Evolutionary conservation across 2,329 filamentous ascomycete species (phyloP), one percentile per base, ranked within the genome.

Genomic region (Aureobasidium vineae): DNA sequence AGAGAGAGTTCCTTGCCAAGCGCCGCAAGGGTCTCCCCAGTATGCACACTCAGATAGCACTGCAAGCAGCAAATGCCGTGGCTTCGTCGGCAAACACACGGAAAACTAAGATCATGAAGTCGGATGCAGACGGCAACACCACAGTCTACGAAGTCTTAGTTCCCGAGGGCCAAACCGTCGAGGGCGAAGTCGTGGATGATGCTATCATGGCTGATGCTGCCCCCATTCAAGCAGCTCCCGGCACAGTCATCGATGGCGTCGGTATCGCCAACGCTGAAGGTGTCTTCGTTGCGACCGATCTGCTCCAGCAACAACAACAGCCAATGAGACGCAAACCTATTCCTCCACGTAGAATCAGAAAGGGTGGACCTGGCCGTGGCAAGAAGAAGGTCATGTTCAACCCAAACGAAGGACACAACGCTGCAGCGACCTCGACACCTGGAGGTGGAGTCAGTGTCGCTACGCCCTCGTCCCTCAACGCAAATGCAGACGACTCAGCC

Each of bases 91-190:
- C 72, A 1, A 68, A 86, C 4, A 90, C 95, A 72, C 88, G 90
- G 8, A 90, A 90, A 73, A 91, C 90, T 0, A 95, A 90, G 26
- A 90, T 97, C 63, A 87, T 90, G 72, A 88, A 89, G 70, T 81
- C 89, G 13, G 91, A 96, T 74, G 88, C 89, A 5, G 86, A 87
- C 28, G 93, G 93, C 28, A 94, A 94, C 71, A 84, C 91, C 11
- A 91, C 90, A 68, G 88, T 94, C 1, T 92, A 95, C 76, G 91
- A 96, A 72, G 87, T 95, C 8, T 90, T 91, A 23, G 84, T 96
- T 4, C 85, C 87, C 5, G 90, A 94, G 66, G 92, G 92, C 0
- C 90, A 95, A 74, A 81, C 82, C 5, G 84, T 96, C 0, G 90
- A 94, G 69, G 92, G 92, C 66, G 92, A 97, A 74, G 88, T 97